Percentiles rank a stretch among this genome's conserved stretches.
These are phyloP conservation scores for Selaginella moellendorffii DNA, from an alignment of 75 land plant genomes.

Conservation along the genomic window DNA sequence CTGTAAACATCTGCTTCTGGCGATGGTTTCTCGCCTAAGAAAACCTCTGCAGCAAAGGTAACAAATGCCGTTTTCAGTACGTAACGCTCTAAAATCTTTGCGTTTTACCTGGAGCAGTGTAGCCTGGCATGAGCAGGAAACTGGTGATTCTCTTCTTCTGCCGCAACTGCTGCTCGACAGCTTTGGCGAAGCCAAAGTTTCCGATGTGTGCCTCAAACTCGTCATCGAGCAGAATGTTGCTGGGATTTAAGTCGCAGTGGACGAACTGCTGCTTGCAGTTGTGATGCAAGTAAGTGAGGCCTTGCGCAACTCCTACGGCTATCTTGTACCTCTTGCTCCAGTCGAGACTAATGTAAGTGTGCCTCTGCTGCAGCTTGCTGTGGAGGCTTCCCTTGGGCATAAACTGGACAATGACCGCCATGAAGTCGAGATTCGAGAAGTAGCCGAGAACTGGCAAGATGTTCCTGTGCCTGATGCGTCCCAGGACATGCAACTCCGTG, in stretches of 20 bases:
- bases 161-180: constrained; percentile 8
- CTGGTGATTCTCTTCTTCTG: not conserved
- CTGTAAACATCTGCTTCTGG: constrained; percentile 1
- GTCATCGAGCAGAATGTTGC: constrained; percentile 52
- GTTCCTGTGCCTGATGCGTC: not conserved
- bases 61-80: not conserved
- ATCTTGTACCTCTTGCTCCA: not conserved
- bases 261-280: not conserved
- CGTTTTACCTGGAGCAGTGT: constrained; percentile 5
- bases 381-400: constrained; percentile 4
- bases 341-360: not conserved
- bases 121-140: not conserved
- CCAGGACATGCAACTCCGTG: not conserved
- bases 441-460: not conserved
- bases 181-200: constrained; percentile 63
- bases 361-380: not conserved
- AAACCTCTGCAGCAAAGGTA: not conserved
- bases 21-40: not conserved
- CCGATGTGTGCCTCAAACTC: constrained; percentile 68
- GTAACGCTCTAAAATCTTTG: not conserved
- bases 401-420: not conserved
- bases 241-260: not conserved
- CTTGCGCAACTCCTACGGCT: constrained; percentile 2
- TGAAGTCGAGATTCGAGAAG: not conserved
- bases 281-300: not conserved